phyloP scores from a whole-genome alignment of 2,329 filamentous ascomycete species.

The Acrocalymma vagum region DNA sequence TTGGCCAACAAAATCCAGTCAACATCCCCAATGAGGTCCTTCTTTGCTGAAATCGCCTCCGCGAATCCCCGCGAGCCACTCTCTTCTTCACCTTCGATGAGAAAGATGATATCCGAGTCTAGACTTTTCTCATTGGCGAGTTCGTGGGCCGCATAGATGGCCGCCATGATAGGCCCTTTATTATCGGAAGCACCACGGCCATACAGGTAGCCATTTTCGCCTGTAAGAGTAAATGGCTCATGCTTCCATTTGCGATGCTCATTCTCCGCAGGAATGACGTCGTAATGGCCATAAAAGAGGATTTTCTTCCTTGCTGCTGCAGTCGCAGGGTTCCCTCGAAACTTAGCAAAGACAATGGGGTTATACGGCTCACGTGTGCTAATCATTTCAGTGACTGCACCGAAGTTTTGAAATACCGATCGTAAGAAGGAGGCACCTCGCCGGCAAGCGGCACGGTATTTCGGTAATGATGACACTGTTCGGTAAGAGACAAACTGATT shows the following conservation, averaged over 20 bases:
- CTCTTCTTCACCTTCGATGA: constrained; percentile 97
- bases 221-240: constrained; percentile 89
- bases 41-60: constrained; percentile 80
- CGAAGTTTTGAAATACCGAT: constrained; percentile 89
- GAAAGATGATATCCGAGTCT: constrained; percentile 87
- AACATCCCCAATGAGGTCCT: constrained; percentile 84
- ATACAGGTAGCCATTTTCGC: constrained; percentile 91
- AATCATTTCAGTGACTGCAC: constrained; percentile 84
- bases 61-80: constrained; percentile 91
- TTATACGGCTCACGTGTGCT: constrained; percentile 81
- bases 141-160: constrained; percentile 91
- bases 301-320: constrained; percentile 79
- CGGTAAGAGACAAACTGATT: constrained; percentile 90
- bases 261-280: constrained; percentile 90
- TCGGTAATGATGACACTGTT: constrained; percentile 85
- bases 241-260: constrained; percentile 83
- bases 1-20: constrained; percentile 97
- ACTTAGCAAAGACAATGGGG: constrained; percentile 91
- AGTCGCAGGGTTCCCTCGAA: constrained; percentile 76
- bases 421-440: constrained; percentile 91
- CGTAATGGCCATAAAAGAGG: constrained; percentile 97
- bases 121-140: constrained; percentile 84
- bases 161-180: constrained; percentile 94
- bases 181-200: constrained; percentile 97
- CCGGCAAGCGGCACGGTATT: constrained; percentile 90